Percentiles rank a stretch among this genome's conserved stretches.
phyloP scores from a whole-genome alignment of 2,329 filamentous ascomycete genomes.

The Pseudocercospora crystallina region DNA sequence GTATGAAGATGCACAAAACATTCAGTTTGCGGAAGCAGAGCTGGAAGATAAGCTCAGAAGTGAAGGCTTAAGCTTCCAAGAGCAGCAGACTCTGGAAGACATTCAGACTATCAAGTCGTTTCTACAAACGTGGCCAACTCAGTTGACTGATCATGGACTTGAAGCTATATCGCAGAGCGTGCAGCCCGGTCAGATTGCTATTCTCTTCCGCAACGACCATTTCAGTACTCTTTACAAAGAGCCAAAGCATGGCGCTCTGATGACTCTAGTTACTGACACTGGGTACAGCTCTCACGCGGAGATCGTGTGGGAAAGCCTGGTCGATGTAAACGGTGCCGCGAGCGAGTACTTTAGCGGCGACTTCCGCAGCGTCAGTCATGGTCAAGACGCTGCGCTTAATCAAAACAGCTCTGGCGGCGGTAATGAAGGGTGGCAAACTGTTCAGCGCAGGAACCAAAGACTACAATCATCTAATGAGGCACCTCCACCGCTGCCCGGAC shows the following conservation, averaged over 20 bases:
- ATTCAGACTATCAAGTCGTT: conserved; percentile 83
- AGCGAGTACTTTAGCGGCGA: conserved; percentile 88
- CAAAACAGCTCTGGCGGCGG: conserved; percentile 29
- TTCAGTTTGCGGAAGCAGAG: conserved; percentile 86
- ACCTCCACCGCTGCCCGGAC: conserved; percentile 27
- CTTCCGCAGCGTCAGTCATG: conserved; percentile 77
- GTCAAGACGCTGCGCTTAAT: conserved; percentile 32
- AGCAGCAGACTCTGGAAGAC: conserved; percentile 79
- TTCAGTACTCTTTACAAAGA: conserved; percentile 94
- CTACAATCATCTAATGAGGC: conserved; percentile 15
- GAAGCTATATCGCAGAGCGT: conserved; percentile 70
- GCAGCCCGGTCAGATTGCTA: conserved; percentile 76
- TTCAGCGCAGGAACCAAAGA: conserved; percentile 41
- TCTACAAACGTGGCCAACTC: conserved; percentile 75
- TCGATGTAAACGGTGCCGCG: conserved; percentile 79
- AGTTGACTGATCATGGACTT: conserved; percentile 80
- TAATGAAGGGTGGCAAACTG: conserved; percentile 57
- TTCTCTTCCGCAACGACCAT: conserved; percentile 95
- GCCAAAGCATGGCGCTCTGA: conserved; percentile 70
- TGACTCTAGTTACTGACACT: conserved; percentile 87
- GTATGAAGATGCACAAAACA: conserved; percentile 87
- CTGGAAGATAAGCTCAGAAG: conserved; percentile 73
- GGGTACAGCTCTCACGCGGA: conserved; percentile 86
- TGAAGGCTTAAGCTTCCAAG: conserved; percentile 65
- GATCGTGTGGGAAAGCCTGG: conserved; percentile 92